Percentiles rank a stretch among this genome's conserved stretches.
Conservation (phyloP, 2,329 filamentous ascomycete species). For the Scortechinia acanthostroma region DNA sequence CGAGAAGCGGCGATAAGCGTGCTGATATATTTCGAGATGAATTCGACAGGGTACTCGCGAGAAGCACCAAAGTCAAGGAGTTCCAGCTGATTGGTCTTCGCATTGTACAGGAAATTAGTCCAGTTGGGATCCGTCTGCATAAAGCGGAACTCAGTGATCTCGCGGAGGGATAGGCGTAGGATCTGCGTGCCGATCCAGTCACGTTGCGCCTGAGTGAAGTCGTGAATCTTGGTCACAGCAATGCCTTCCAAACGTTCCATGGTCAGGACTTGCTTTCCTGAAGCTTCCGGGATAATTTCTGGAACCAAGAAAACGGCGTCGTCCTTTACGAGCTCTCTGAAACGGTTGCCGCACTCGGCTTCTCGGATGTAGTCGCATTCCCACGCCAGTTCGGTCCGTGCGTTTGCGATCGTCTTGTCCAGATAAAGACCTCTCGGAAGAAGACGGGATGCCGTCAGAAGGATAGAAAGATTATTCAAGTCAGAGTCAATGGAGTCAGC, state of each 20-base stretch:
- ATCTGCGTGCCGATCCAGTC: constrained; percentile 97
- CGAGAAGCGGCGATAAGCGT: constrained; percentile 75
- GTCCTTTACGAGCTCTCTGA: constrained; percentile 63
- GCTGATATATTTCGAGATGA: constrained; percentile 73
- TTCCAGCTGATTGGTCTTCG: constrained; percentile 65
- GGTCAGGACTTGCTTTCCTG: constrained; percentile 78
- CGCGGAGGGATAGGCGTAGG: constrained; percentile 80
- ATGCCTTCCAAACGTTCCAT: constrained; percentile 86
- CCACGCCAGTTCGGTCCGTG: constrained; percentile 84
- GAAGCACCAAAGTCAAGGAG: constrained; percentile 93
- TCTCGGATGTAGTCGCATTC: constrained; percentile 94
- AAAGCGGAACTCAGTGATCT: constrained; percentile 89
- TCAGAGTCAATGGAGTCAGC: constrained; percentile 94
- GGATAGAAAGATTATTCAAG: constrained; percentile 82
- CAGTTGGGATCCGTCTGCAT: constrained; percentile 99
- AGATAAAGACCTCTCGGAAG: constrained; percentile 88
- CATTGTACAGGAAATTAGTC: constrained; percentile 96
- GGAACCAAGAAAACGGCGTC: constrained; percentile 79
- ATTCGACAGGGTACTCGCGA: constrained; percentile 73
- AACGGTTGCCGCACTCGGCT: constrained; percentile 72
- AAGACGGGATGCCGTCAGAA: constrained; percentile 82
- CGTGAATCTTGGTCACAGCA: constrained; percentile 73
- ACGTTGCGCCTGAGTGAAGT: constrained; percentile 73
- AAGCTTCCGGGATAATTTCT: constrained; percentile 69
- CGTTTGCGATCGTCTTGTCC: constrained; percentile 95